Base-by-base conservation (phyloP, 495 filamentous ascomycete genomes). In the Aspergillus steynii region DNA sequence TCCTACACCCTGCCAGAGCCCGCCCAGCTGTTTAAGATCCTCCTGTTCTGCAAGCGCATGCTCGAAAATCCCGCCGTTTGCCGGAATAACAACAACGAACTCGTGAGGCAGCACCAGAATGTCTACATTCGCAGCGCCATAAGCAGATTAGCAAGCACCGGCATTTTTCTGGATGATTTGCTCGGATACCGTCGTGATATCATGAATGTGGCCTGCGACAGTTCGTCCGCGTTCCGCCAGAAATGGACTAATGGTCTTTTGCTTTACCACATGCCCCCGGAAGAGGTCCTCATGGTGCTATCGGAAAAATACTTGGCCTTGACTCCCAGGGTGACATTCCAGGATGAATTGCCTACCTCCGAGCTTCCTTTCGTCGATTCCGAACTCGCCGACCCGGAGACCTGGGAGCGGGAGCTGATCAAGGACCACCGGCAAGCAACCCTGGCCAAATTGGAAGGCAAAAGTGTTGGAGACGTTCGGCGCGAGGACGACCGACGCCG, bases 241-340 rank as follows among this genome's bases (percentile, higher is more conserved):
- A 75, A 74, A 56, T 80, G 77, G 77, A 28, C 34, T n/a, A 32
- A 32, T 7, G 61, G 72, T 10, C 61, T 67, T 20, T 54, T 68
- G 3, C 54, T 68, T 31, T 74, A 74, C 31, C 52, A 67, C 5
- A 57, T 68, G 49, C 68, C 76, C 9, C 64, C 72, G 0, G 47
- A 49, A 2, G 64, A 75, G 45, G 46, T 71, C 14, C 61, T 78
- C n/a, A 53, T 64, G 0, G n/a, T 68, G 6, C 60, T 73, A 28
- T 74, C 75, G 1, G 73, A 79, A 64, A 77, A 72, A 45, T 80
- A 75, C 55, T 64, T 75, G 49, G 52, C 68, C 0, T 55, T 71
- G 5, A 20, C 58, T 4, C 71, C 74, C 4, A 62, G 62, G 42
- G 29, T 27, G 29, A 53, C 54, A 2, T 57, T 63, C 1, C 55